Base-by-base conservation (phyloP, 129 eudicot genomes). In the Helichrysum umbraculigerum region DNA sequence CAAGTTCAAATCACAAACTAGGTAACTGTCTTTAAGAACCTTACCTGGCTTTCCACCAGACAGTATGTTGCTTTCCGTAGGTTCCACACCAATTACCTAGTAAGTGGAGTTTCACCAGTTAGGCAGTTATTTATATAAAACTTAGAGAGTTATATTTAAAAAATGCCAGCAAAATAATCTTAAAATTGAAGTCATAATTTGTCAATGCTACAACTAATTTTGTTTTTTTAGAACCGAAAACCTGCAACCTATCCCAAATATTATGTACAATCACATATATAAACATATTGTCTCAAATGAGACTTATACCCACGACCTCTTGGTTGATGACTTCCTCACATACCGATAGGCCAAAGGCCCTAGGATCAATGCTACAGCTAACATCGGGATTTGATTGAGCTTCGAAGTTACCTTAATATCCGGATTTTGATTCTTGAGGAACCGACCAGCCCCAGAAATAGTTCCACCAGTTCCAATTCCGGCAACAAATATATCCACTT, bases 391-490 rank as follows among this genome's bases (percentile, higher is more conserved):
- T 60, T 37, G 37, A 34, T 66, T 30, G 72, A 33, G 19, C 19
- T 14, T 14, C n/a, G 25, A 33, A 44, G 44, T 39, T 81, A 94
- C 98, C 99, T 94, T 85, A 52, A 94, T 28, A 64, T 78, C 72
- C 51, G 99, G 92, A 72, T 94, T 91, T 51, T 82, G 79, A 78
- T 81, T 57, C 83, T 94, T 91, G 33, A 94, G 96, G 75, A 74
- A 94, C 21, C 85, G 92, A 42, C 99, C 99, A 77, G 75, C 94
- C 28, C 99, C 97, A 7, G 99, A 76, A 60, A 94, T 94, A 42
- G 99, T 94, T 47, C 99, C 99, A 79, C 99, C 99, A 10, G 99
- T 94, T 65, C 99, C 99, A 72, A 94, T 91, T 58, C 99, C 99
- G 1, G 99, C 99, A 77, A 94, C 91, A 85, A 94, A 83, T 60